Evolutionary conservation across 257 asterid species (phyloP), one percentile per base, ranked within the genome.

Genomic region (Fraxinus excelsior): DNA sequence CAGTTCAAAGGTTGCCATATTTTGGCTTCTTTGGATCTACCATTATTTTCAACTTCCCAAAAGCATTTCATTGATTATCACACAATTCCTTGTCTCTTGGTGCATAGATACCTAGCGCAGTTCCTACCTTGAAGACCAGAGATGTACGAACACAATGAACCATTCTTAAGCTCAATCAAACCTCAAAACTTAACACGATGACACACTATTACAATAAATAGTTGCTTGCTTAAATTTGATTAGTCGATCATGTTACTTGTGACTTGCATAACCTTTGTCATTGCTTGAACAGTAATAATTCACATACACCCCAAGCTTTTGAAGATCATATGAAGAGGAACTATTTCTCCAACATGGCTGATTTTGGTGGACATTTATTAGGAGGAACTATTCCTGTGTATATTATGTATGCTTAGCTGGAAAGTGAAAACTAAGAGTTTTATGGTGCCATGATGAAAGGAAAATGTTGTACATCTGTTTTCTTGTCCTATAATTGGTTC

Each of bases 331-430:
- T 51, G 6, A 46, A 34, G 16, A 46, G 18, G 58, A 53, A 74
- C 65, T 46, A 66, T 75, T 78, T 79, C 58, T 64, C 70, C 60
- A 71, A 73, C 29, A 74, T 51, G 21, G 62, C 25, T 3, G 64
- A 53, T n/a, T 21, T 19, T 74, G 87, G 80, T 31, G 46, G 86
- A 82, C 80, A 21, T 75, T 78, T 80, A 76, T 87, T 21, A 23
- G 51, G 81, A 78, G 72, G 64, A 72, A 53, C 35, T 25, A 19
- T 18, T 4, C 9, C 25, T 18, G 2, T 53, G 19, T 53, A 53
- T 53, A n/a, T 23, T 2, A 60, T 60, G 31, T 21, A 21, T 60
- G 32, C 10, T 21, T 23, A 25, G 29, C 67, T 60, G 16, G 67
- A n/a, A 68, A 72, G 80, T 79, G 74, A 46, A 73, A 68, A 71